These are phyloP conservation scores for Ceratobasidium sp. DNA, from an alignment of 1,284 basidiomycete genomes.

Conservation along the genomic window DNA sequence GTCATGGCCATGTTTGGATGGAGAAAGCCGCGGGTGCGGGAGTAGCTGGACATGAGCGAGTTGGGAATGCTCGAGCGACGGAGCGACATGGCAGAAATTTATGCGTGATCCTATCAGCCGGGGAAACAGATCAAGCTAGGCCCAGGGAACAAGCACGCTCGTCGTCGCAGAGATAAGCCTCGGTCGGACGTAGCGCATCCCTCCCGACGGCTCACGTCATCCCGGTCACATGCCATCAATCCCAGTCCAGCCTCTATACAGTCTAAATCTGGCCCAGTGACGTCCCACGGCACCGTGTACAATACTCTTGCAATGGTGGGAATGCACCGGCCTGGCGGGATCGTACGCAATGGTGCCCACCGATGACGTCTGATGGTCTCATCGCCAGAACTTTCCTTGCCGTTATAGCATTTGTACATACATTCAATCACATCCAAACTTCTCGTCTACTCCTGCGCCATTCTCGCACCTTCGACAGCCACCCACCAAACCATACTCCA, in stretches of 20 bases:
- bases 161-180: constrained; percentile 3
- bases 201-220: background rate
- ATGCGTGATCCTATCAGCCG: constrained; percentile 1
- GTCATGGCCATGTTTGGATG: background rate
- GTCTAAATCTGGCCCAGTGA: background rate
- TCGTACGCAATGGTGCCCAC: too few relatives aligned
- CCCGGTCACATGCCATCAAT: constrained; percentile 5
- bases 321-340: too few relatives aligned
- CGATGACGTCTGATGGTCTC: too few relatives aligned
- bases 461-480: too few relatives aligned
- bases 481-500: too few relatives aligned
- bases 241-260: background rate
- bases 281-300: background rate
- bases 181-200: constrained; percentile 1
- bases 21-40: background rate
- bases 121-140: background rate
- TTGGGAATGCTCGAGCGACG: background rate
- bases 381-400: too few relatives aligned
- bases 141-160: background rate
- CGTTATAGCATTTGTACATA: too few relatives aligned
- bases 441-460: too few relatives aligned
- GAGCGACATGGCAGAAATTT: background rate
- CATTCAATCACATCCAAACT: too few relatives aligned
- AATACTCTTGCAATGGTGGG: too few relatives aligned
- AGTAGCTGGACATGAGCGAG: constrained; percentile 11